phyloP scores from a whole-genome alignment of 805 yeast genomes.

The Metschnikowia shivogae region DNA sequence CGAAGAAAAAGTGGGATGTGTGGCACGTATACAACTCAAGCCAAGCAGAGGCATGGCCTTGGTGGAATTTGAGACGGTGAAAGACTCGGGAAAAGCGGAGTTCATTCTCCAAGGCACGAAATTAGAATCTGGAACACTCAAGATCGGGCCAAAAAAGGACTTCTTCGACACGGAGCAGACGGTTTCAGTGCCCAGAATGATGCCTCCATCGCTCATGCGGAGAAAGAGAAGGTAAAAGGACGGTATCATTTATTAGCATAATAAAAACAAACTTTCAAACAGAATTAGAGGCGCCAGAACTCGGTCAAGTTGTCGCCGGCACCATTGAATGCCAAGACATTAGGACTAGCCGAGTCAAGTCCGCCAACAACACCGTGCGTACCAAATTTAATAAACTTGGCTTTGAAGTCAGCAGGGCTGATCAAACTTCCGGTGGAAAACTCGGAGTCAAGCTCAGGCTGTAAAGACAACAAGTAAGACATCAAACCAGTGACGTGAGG shows the following conservation, averaged over 20 bases:
- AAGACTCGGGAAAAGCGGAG: constrained; percentile 50
- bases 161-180: constrained; percentile 7
- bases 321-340: constrained; percentile 44
- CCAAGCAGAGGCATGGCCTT: constrained; percentile 48
- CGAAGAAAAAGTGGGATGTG: constrained; percentile 25
- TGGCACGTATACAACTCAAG: constrained; percentile 41
- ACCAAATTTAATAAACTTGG: constrained; percentile 41
- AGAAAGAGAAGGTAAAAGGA: constrained; percentile 4
- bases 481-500: constrained; percentile 69
- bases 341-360: constrained; percentile 55
- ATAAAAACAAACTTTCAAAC: background rate
- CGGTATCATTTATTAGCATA: background rate
- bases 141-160: constrained; percentile 11
- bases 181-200: constrained; percentile 13
- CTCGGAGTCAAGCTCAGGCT: constrained; percentile 17
- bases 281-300: constrained; percentile 13
- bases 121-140: constrained; percentile 29
- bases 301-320: constrained; percentile 16
- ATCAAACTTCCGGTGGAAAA: constrained; percentile 42
- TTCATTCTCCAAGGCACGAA: constrained; percentile 38
- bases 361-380: constrained; percentile 45
- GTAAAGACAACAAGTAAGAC: constrained; percentile 44
- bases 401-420: constrained; percentile 37
- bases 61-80: constrained; percentile 40
- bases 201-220: constrained; percentile 16